Conservation (phyloP, 2,329 filamentous ascomycete species). For the Hymenoscyphus linearis region DNA sequence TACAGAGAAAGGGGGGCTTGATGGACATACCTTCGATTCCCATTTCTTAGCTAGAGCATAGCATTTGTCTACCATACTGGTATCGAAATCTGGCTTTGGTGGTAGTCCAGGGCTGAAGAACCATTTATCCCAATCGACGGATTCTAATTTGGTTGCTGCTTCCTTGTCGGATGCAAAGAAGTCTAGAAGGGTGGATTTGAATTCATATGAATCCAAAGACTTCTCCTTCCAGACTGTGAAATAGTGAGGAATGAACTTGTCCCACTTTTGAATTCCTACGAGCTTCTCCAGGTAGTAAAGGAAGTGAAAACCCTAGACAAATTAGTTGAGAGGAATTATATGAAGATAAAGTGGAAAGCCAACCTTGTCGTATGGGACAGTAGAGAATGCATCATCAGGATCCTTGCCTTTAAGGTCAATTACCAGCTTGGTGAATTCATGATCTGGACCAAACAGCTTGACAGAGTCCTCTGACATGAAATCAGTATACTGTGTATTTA, state of each 20-base stretch:
- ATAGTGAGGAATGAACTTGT: conserved; percentile 94
- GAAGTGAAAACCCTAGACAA: conserved; percentile 70
- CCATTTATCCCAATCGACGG: conserved; percentile 83
- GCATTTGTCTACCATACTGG: conserved; percentile 77
- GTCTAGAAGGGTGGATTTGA: conserved; percentile 79
- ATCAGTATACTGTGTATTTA: background rate
- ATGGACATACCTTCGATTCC: conserved; percentile 51
- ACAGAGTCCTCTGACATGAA: conserved; percentile 62
- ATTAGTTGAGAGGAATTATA: conserved; percentile 1
- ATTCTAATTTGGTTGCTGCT: conserved; percentile 55
- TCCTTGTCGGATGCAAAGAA: conserved; percentile 73
- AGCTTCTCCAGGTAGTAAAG: conserved; percentile 85
- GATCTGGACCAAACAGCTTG: conserved; percentile 70
- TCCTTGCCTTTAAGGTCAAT: conserved; percentile 84
- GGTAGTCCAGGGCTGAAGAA: conserved; percentile 88
- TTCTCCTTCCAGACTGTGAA: conserved; percentile 80
- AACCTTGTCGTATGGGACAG: conserved; percentile 82
- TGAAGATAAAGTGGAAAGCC: background rate
- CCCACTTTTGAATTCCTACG: conserved; percentile 79
- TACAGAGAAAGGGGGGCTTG: background rate
- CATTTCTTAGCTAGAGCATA: conserved; percentile 79
- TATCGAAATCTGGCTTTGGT: conserved; percentile 87
- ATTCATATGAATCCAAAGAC: conserved; percentile 89
- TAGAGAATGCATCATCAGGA: conserved; percentile 92
- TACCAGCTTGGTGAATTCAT: conserved; percentile 90